phyloP scores from a whole-genome alignment of 768 basidiomycete genomes.

The Boletus rubroflammeus region DNA sequence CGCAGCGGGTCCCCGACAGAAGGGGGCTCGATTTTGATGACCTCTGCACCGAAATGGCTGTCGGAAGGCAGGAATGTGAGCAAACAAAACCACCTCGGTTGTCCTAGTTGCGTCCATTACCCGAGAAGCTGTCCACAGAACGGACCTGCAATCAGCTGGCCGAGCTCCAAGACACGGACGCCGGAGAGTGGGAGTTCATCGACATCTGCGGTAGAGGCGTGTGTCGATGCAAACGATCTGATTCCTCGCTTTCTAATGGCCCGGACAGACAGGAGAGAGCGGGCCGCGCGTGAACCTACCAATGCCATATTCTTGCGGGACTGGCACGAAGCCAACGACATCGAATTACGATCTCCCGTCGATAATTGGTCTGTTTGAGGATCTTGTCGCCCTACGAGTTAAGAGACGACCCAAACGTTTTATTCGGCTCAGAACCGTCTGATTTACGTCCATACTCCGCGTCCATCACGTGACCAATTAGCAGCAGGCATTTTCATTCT shows the following conservation, averaged over 20 bases:
- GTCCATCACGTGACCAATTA: neutral
- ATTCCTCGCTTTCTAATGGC: constrained; percentile 2
- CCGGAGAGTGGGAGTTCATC: constrained; percentile 54
- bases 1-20: constrained; percentile 61
- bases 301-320: neutral
- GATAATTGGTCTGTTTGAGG: too few species aligned
- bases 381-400: neutral
- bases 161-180: constrained; percentile 63
- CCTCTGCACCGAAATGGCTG: constrained; percentile 69
- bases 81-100: neutral
- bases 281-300: neutral
- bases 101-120: constrained; percentile 33
- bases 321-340: neutral
- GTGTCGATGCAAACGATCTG: constrained; percentile 13
- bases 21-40: constrained; percentile 71
- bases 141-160: constrained; percentile 69
- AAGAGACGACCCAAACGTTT: neutral
- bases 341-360: neutral
- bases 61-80: neutral
- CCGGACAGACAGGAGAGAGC: neutral
- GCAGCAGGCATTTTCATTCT: neutral
- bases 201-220: neutral
- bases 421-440: neutral
- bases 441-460: constrained; percentile 28
- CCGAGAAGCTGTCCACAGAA: constrained; percentile 71